Base-by-base conservation (phyloP, 768 basidiomycete genomes). In the Pholiota microspora region DNA sequence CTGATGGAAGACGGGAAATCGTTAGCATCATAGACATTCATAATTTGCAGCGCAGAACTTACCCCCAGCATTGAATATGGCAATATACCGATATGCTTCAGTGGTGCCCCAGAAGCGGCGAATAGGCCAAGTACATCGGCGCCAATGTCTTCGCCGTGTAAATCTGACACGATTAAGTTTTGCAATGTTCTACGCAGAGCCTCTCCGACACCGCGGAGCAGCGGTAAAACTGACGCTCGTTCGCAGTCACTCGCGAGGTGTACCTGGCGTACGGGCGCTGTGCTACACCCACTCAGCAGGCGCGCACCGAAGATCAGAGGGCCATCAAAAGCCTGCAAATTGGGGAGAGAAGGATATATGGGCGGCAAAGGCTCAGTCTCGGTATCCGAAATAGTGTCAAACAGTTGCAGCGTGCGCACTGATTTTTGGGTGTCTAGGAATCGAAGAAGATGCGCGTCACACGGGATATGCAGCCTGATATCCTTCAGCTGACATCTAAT, bases 401-500 rank as follows among this genome's bases (percentile, higher is more conserved):
- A 59, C 4, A 69, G 56, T 42, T 75, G 72, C 40, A 85, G 67
- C 8, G 53, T 58, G 48, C 64, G 71, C 32, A 86, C 69, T 27
- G 72, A 67, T 10, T 62, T 64, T 62, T 85, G 82, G 47, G 63
- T 65, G 51, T 76, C 68, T 25, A 85, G 68, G 65, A 86, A 86
- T 13, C 69, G 67, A 50, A 76, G 73, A 7, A 79, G 51, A 45
- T 75, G 63, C 0, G 55, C 40, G 59, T 82, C 80, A 81, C 83
- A 85, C 5, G 67, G 58, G 46, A 83, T 71, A 42, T 72, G 70
- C n/a, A 85, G 62, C 23, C 70, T 73, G 3, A 44, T 63, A 67
- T 21, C 85, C 74, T 51, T 76, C 76, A 67, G 83, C 84, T 13
- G 69, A 49, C 45, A 71, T 64, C 18, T 18, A 8, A 21, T 23